A percentile compares a stretch with the other conserved stretches of the same genome.
These are phyloP conservation scores for Haplosporangium gracile DNA, from an alignment of 192 early-diverging fungal species.

Conservation along the genomic window DNA sequence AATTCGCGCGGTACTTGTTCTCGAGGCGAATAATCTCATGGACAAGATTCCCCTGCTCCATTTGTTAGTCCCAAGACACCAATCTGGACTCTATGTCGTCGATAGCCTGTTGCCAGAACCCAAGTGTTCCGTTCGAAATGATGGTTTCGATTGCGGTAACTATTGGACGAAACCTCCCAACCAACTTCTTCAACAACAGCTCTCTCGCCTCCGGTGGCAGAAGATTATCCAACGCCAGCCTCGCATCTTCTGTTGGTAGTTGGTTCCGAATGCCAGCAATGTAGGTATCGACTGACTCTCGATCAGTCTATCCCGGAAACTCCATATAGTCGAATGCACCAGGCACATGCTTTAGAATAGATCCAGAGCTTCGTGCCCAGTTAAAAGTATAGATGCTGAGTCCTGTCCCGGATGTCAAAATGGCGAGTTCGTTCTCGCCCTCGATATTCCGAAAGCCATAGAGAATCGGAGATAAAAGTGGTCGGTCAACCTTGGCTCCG, in stretches of 20 bases:
- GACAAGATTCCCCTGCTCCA: background rate
- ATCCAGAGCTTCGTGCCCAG: slow-evolving; percentile 5
- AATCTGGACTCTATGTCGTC: slow-evolving; percentile 10
- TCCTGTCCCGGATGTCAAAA: slow-evolving; percentile 12
- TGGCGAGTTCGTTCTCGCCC: background rate
- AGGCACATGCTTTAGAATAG: no score
- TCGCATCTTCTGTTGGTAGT: background rate
- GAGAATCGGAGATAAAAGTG: slow-evolving; percentile 27
- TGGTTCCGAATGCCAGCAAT: background rate
- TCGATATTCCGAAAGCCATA: slow-evolving; percentile 10
- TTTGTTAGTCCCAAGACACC: background rate
- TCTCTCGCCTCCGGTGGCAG: slow-evolving; percentile 10
- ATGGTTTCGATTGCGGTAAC: background rate
- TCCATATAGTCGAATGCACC: background rate
- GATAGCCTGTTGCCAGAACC: background rate
- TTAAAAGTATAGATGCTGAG: slow-evolving; percentile 6
- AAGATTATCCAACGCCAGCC: background rate
- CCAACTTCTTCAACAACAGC: background rate
- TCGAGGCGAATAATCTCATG: slow-evolving; percentile 2
- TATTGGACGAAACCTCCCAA: background rate
- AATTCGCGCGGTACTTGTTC: background rate
- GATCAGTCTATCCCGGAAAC: slow-evolving; percentile 1
- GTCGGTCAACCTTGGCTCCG: background rate
- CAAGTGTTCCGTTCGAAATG: background rate
- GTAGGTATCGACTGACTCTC: background rate